Conservation (phyloP, 768 basidiomycete genomes). For the Podaxis sp. region DNA sequence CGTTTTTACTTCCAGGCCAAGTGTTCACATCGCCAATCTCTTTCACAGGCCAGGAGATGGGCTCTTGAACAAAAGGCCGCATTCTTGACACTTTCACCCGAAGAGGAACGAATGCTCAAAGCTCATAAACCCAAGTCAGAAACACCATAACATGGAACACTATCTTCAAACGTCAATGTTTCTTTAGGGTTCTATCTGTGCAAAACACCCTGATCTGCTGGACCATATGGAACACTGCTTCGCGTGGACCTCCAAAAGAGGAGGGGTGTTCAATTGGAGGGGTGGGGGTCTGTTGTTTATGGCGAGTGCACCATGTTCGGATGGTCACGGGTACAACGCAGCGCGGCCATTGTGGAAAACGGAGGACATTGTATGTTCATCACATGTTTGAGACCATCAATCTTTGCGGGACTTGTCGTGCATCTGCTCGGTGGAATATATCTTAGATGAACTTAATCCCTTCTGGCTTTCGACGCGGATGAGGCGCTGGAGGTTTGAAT, state of each 20-base stretch:
- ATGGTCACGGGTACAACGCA: neutral
- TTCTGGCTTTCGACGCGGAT: neutral
- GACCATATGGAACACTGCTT: neutral
- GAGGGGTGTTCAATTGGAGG: neutral
- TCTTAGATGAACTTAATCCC: neutral
- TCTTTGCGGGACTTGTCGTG: neutral
- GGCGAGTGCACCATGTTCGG: neutral
- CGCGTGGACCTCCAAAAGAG: neutral
- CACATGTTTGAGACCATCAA: neutral
- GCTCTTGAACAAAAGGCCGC: constrained; percentile 42
- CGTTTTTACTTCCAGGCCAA: constrained; percentile 13
- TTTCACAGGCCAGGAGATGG: constrained; percentile 57
- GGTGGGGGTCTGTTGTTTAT: neutral
- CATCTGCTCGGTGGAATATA: neutral
- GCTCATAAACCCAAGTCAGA: constrained; percentile 7
- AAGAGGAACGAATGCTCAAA: constrained; percentile 44
- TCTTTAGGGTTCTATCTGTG: neutral
- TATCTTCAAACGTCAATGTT: neutral
- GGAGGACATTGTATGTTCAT: neutral
- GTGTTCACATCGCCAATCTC: neutral
- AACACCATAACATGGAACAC: neutral
- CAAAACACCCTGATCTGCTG: neutral
- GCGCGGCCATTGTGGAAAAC: neutral
- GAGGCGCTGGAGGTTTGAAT: neutral
- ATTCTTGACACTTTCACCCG: constrained; percentile 59